Evolutionary conservation across 2,329 filamentous ascomycete genomes (phyloP).

Genomic region (Ophiostoma quercus): DNA sequence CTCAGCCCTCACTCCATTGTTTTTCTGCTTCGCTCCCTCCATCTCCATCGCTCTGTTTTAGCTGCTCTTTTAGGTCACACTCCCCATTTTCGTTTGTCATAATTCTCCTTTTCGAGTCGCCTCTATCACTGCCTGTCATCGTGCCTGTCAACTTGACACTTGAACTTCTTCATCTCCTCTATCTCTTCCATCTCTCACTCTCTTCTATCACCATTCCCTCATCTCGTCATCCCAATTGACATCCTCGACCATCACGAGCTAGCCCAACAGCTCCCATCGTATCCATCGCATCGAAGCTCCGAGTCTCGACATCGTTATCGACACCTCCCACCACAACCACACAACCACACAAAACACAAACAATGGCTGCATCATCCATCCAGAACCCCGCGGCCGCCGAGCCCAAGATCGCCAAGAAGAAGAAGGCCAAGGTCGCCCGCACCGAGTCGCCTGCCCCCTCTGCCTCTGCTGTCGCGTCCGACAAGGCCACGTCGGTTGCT

Average conservation of each 20-base stretch:
- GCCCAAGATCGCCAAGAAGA: constrained; percentile 64
- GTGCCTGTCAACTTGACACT: neutral
- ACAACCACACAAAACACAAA: constrained; percentile 34
- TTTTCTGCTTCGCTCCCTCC: constrained; percentile 4
- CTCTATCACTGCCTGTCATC: neutral
- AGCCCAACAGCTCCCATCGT: neutral
- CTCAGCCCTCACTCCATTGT: neutral
- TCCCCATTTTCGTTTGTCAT: constrained; percentile 10
- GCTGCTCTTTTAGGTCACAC: constrained; percentile 10
- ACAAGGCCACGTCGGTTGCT: constrained; percentile 46
- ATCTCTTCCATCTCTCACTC: neutral
- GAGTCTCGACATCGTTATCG: neutral
- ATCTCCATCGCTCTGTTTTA: constrained; percentile 7
- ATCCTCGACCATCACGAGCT: neutral
- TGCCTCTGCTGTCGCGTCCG: constrained; percentile 35
- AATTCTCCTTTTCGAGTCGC: constrained; percentile 12
- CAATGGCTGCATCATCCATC: constrained; percentile 60
- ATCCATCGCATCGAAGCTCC: neutral
- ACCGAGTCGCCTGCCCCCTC: constrained; percentile 53
- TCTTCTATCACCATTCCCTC: neutral
- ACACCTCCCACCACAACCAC: constrained; percentile 2
- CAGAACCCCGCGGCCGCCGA: constrained; percentile 60
- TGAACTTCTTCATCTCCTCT: neutral
- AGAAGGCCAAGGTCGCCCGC: constrained; percentile 56
- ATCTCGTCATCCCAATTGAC: neutral